These are phyloP conservation scores for Salmacisia buchloeana DNA, from an alignment of 1,284 basidiomycete species.

Conservation along the genomic window DNA sequence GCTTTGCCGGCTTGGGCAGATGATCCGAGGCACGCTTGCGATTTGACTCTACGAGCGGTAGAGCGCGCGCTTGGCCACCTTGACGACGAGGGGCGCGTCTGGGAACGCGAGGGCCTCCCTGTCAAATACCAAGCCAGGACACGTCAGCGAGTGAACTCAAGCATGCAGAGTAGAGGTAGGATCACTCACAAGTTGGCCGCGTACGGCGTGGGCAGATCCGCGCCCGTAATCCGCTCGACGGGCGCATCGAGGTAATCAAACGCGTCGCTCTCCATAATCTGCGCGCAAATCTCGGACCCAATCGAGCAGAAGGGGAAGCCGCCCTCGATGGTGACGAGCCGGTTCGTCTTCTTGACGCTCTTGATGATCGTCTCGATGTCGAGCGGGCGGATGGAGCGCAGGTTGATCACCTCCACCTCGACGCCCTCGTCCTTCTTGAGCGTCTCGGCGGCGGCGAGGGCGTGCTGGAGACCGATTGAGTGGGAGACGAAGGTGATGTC, in stretches of 20 bases:
- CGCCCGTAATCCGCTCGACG: slow-evolving; percentile 65
- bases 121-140: slow-evolving; percentile 52
- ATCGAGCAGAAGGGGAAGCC: slow-evolving; percentile 98
- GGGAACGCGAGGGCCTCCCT: slow-evolving; percentile 55
- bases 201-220: slow-evolving; percentile 51
- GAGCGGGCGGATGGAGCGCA: slow-evolving; percentile 86
- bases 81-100: slow-evolving; percentile 36
- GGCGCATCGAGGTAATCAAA: slow-evolving; percentile 97
- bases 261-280: slow-evolving; percentile 76
- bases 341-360: slow-evolving; percentile 98
- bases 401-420: slow-evolving; percentile 96
- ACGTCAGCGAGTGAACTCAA: not conserved
- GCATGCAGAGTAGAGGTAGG: not conserved
- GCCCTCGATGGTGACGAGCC: slow-evolving; percentile 88
- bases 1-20: too few relatives aligned
- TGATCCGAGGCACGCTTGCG: too few relatives aligned
- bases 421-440: slow-evolving; percentile 88
- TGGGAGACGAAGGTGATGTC: slow-evolving; percentile 96
- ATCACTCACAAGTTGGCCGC: slow-evolving; percentile 12
- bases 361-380: slow-evolving; percentile 94
- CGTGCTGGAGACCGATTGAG: slow-evolving; percentile 43
- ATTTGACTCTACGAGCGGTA: slow-evolving; percentile 32
- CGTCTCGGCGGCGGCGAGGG: slow-evolving; percentile 67
- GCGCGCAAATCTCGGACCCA: slow-evolving; percentile 90
- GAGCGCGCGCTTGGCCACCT: slow-evolving; percentile 44